Evolutionary conservation across 371 early-diverging fungal genomes (phyloP).

Genomic region (Chytridium lagenaria): DNA sequence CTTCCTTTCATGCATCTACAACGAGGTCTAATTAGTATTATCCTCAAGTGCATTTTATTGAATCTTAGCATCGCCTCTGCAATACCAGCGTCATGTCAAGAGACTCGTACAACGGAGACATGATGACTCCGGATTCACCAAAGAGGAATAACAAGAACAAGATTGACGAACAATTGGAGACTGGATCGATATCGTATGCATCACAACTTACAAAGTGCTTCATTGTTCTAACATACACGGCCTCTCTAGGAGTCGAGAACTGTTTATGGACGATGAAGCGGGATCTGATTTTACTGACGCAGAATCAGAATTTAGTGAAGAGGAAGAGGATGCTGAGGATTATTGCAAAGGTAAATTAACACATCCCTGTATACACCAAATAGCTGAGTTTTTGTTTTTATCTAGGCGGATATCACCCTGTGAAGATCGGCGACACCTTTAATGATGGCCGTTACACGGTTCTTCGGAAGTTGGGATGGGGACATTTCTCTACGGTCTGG

Average conservation of each 20-base stretch:
- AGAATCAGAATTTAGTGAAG: conserved; percentile 56
- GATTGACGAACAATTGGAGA: conserved; percentile 14
- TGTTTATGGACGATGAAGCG: conserved; percentile 14
- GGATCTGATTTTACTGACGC: conserved; percentile 22
- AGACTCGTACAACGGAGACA: neutral
- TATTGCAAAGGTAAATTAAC: conserved; percentile 72
- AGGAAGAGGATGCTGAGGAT: conserved; percentile 89
- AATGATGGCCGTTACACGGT: conserved; percentile 80
- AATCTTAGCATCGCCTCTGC: too few relatives aligned
- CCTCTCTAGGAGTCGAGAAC: conserved; percentile 18
- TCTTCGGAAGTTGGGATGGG: conserved; percentile 96
- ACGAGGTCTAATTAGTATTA: too few relatives aligned
- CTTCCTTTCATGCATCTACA: too few relatives aligned
- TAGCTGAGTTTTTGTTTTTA: neutral
- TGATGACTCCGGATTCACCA: conserved; percentile 3
- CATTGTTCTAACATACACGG: too few relatives aligned
- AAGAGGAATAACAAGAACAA: neutral
- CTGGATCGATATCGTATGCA: conserved; percentile 11
- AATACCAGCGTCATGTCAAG: neutral
- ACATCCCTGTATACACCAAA: neutral
- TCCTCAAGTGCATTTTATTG: too few relatives aligned
- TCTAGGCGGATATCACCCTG: conserved; percentile 88
- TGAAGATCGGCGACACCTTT: conserved; percentile 83
- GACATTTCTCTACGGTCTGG: conserved; percentile 98
- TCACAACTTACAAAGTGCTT: neutral